Evolutionary conservation across 73 alveolate species (phyloP).

Genomic region (Durusdinium trenchii): DNA sequence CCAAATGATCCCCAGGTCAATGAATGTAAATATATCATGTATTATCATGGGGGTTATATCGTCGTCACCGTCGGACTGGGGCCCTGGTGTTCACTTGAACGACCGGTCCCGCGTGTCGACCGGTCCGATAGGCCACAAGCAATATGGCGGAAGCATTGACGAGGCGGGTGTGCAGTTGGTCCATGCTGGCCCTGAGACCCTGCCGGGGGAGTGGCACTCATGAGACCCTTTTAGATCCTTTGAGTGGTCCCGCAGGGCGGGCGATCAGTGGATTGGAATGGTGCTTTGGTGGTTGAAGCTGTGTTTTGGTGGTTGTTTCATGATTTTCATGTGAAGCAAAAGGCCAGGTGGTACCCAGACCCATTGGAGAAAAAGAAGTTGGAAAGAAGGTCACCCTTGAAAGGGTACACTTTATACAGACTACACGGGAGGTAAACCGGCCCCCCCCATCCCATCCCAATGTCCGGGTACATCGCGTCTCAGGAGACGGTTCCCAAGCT

Average conservation of each 20-base stretch:
- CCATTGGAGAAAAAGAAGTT: too few relatives aligned
- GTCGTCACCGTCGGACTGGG: neutral
- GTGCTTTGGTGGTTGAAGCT: neutral
- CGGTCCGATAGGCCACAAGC: conserved; percentile 53
- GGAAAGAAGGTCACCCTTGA: too few relatives aligned
- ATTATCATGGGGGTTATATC: too few relatives aligned
- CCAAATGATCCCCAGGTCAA: too few relatives aligned
- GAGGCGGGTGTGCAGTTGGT: too few relatives aligned
- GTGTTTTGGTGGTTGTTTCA: neutral
- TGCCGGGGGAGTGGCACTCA: neutral
- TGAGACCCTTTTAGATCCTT: neutral
- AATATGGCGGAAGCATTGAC: conserved; percentile 76
- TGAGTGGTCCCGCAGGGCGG: neutral
- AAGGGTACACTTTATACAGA: too few relatives aligned
- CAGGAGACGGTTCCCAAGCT: conserved; percentile 70
- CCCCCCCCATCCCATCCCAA: neutral
- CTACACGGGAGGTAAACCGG: too few relatives aligned
- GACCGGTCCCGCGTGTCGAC: neutral
- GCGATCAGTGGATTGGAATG: neutral
- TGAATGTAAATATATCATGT: too few relatives aligned
- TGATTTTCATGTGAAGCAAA: too few relatives aligned
- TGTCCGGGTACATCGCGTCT: neutral
- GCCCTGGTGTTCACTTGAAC: neutral
- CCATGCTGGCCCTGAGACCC: too few relatives aligned
- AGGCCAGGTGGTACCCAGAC: too few relatives aligned